These are phyloP conservation scores for Macrocybe sp. DNA, from an alignment of 1,284 basidiomycete genomes.

Conservation along the genomic window DNA sequence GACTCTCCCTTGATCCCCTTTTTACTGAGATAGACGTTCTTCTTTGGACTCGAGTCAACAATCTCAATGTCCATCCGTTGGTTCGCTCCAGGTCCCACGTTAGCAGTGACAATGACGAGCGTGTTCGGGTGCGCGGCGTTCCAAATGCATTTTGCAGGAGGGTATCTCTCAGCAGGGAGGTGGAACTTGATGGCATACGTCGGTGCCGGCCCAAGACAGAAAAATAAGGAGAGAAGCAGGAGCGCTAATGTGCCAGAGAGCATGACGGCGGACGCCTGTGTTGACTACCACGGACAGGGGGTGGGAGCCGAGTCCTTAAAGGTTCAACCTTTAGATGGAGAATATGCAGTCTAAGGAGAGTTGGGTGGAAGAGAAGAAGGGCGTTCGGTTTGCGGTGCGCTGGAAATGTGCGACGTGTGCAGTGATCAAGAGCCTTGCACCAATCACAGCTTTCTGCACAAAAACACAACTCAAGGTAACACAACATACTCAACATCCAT, in stretches of 20 bases:
- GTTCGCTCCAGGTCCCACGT: conserved; percentile 66
- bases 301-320: background rate
- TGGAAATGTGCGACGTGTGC: background rate
- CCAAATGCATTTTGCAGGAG: conserved; percentile 85
- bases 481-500: background rate
- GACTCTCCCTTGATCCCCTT: conserved; percentile 87
- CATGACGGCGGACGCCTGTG: background rate
- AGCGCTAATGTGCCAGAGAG: conserved; percentile 21
- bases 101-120: conserved; percentile 92
- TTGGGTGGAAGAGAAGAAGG: background rate
- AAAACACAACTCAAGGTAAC: conserved; percentile 1
- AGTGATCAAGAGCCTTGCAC: too few species aligned
- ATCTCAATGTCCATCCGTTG: conserved; percentile 94
- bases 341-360: background rate
- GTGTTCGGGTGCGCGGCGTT: conserved; percentile 84
- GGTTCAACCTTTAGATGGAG: background rate
- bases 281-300: too few species aligned
- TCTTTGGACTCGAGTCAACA: conserved; percentile 82
- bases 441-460: background rate
- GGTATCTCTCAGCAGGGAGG: conserved; percentile 64
- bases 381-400: too few species aligned
- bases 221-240: conserved; percentile 24
- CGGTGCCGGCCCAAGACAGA: conserved; percentile 30
- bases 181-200: conserved; percentile 79
- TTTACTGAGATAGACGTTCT: conserved; percentile 92